These are phyloP conservation scores for Picea abies DNA, from an alignment of 83 land plant genomes.

Conservation along the genomic window DNA sequence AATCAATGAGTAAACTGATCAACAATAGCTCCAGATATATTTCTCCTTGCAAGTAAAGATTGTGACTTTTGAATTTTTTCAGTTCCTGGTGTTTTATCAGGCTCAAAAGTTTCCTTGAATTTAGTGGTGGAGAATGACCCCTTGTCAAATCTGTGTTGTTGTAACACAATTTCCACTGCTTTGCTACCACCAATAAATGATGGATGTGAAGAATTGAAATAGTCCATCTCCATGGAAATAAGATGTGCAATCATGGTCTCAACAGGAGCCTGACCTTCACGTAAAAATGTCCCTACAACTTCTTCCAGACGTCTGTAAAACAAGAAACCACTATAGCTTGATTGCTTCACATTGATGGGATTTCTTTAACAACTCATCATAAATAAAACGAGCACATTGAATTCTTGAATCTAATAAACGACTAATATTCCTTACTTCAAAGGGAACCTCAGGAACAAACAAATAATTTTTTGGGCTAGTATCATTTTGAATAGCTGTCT, in stretches of 20 bases:
- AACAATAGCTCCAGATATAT: too few species aligned
- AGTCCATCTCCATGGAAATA: slow-evolving; percentile 99
- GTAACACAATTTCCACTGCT: slow-evolving; percentile 80
- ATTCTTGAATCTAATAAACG: slow-evolving; percentile 91
- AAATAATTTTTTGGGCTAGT: too few species aligned
- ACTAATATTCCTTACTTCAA: slow-evolving; percentile 90
- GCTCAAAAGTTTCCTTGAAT: slow-evolving; percentile 33
- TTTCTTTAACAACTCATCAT: slow-evolving; percentile 95
- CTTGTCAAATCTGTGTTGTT: slow-evolving; percentile 68
- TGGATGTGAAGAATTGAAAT: slow-evolving; percentile 97
- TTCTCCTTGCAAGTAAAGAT: slow-evolving; percentile 9
- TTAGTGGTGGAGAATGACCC: slow-evolving; percentile 31
- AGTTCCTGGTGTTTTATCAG: slow-evolving; percentile 53
- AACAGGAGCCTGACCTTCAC: slow-evolving; percentile 83
- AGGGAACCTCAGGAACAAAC: slow-evolving; percentile 66
- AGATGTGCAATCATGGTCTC: slow-evolving; percentile 90
- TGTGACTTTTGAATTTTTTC: slow-evolving; percentile 74
- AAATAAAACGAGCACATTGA: slow-evolving; percentile 92
- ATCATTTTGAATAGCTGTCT: too few species aligned
- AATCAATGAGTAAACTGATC: too few species aligned
- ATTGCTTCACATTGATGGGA: slow-evolving; percentile 63
- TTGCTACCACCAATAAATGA: slow-evolving; percentile 94
- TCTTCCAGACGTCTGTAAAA: slow-evolving; percentile 79
- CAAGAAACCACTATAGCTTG: slow-evolving; percentile 81
- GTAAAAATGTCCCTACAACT: slow-evolving; percentile 69